Base-by-base conservation (phyloP, 768 basidiomycete genomes). In the Chalciporus chontae region DNA sequence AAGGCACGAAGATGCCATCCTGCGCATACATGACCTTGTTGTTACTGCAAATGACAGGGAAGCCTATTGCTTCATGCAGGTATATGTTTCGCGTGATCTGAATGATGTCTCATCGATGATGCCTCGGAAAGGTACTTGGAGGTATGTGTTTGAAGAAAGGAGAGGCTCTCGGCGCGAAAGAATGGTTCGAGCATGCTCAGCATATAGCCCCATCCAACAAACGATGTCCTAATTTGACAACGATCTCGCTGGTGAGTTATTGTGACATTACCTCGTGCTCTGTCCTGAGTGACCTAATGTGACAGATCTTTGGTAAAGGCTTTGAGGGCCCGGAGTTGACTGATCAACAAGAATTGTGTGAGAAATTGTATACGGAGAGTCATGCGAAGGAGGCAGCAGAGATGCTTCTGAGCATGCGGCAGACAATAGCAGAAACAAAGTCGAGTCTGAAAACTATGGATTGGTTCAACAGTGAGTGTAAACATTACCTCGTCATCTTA, bases 141-240 rank as follows among this genome's bases (percentile, higher is more conserved):
- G 1, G n/a, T 11, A 19, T 27, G 29, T 42, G 40, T 23, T 37
- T 41, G 19, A 43, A 40, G 38, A 34, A 42, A 17, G 44, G 36
- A 24, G 53, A 54, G 18, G 2, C 27, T 26, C 50, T 26, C 8
- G 39, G 37, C 15, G 53, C 53, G 7, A 38, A 43, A 19, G 40
- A 41, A 32, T 54, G 18, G 21, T 47, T 54, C 17, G 32, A 40
- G 41, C 37, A 4, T 32, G 45, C 41, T n/a, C 36, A 47, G 24
- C 24, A 18, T 13, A n/a, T 29, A 10, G 27, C 27, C 8, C 27
- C 27, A 7, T 29, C 27, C 27, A 29, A 10, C 27, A 29, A 29
- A 10, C 7, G 27, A 38, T 37, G 17, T 21, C 26, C 42, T 11
- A 21, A 24, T 13, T n/a, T 45, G 10, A 39, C 15, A 26, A 50